Evolutionary conservation across 192 early-diverging fungal species (phyloP).

Genomic region (Coemansia sp.): DNA sequence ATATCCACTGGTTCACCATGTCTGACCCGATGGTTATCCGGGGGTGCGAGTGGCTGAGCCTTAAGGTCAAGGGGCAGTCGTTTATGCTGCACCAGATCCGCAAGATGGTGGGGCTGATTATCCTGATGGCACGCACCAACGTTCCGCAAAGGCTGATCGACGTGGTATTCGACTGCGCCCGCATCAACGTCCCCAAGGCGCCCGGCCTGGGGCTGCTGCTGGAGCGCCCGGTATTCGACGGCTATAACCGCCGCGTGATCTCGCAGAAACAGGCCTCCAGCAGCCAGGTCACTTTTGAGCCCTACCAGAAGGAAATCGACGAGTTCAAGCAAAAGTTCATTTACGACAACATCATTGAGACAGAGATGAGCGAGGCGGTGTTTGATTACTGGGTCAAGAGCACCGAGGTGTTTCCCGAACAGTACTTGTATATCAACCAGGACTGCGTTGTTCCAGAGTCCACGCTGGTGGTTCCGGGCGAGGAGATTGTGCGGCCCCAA

Average conservation of each 20-base stretch:
- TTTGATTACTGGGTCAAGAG: constrained; percentile 55
- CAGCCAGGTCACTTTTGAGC: constrained; percentile 57
- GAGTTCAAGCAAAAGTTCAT: constrained; percentile 88
- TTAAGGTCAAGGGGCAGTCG: constrained; percentile 91
- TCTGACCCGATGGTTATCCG: constrained; percentile 67
- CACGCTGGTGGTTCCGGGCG: constrained; percentile 35
- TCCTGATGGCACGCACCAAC: constrained; percentile 73
- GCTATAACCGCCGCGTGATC: constrained; percentile 58
- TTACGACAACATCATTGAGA: constrained; percentile 73
- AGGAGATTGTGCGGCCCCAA: constrained; percentile 5
- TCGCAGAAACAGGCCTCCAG: constrained; percentile 23
- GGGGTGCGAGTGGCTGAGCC: constrained; percentile 82
- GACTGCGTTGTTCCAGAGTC: constrained; percentile 52
- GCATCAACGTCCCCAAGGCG: constrained; percentile 96
- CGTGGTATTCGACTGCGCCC: constrained; percentile 60
- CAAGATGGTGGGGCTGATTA: constrained; percentile 94
- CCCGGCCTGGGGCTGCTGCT: constrained; percentile 86
- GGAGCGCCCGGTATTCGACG: constrained; percentile 71
- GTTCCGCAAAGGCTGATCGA: constrained; percentile 70
- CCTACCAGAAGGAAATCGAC: constrained; percentile 68
- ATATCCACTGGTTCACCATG: constrained; percentile 80
- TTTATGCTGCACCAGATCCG: constrained; percentile 99
- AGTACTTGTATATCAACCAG: constrained; percentile 47
- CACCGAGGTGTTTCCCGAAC: constrained; percentile 48
- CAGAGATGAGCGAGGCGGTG: constrained; percentile 64